Evolutionary conservation across 1,284 basidiomycete genomes (phyloP), one percentile per base, ranked within the genome.

Genomic region (Leccinum fallax): DNA sequence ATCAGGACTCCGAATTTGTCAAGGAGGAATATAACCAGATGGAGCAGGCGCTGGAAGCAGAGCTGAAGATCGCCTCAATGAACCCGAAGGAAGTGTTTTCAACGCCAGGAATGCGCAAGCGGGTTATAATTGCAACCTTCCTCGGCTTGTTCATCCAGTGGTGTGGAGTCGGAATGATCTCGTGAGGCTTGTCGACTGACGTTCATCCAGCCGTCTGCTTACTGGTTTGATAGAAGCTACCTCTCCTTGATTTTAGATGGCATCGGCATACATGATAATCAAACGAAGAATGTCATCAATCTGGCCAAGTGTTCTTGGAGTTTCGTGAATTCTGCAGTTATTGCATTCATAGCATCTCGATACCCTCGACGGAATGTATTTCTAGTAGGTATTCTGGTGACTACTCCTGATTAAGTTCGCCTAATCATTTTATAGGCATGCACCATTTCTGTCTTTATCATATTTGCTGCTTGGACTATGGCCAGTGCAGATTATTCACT

Each of bases 61-160:
- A 63, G 28, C 16, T 63, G 4, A 63, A 36, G 53, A 19, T n/a
- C 8, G n/a, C 63, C 7, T 32, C 32, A 19, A 52, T 52, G 36
- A 60, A 6, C 32, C 21, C 11, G 30, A 57, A 30, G 13, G 51
- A 26, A 3, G 1, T 40, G 6, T 52, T 65, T 19, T 69, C 62
- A 5, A 56, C 59, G 0, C 48, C 57, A 34, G 66, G 59, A 8
- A 65, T 62, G 57, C 62, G 52, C 53, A 61, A 65, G n/a, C 65
- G 66, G 4, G 38, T 60, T 10, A 54, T 57, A 4, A 30, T 67
- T 6, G 32, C 65, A 30, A 46, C 49, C 1, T 65, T 69, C 43
- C 58, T 85, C 36, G 85, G 81, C 6, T 67, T 86, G 56, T 80
- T 76, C 30, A 81, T 78, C 6, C 81, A 84, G 62, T 86, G 82